These are phyloP conservation scores for Salvia miltiorrhiza DNA, from an alignment of 257 asterid species.

Conservation along the genomic window DNA sequence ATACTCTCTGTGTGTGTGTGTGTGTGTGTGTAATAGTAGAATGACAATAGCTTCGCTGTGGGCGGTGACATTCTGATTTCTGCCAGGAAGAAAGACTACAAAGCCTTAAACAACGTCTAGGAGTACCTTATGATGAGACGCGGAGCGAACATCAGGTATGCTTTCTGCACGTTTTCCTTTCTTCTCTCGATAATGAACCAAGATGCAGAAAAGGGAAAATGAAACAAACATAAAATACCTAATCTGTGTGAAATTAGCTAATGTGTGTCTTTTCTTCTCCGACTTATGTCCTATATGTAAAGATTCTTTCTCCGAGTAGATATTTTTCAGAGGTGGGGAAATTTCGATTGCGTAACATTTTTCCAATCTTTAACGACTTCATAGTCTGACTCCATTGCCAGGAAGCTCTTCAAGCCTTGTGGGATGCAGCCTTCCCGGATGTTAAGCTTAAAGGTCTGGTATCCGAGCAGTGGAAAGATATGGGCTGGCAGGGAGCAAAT, in stretches of 20 bases:
- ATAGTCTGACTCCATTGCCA: conserved; percentile 32
- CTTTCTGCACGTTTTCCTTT: conserved; percentile 21
- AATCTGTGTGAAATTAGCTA: too few relatives aligned
- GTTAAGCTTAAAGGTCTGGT: conserved; percentile 64
- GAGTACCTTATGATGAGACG: conserved; percentile 79
- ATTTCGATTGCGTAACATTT: background rate
- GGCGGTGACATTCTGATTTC: conserved; percentile 12
- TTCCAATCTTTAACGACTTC: conserved; percentile 15
- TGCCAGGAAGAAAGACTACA: conserved; percentile 75
- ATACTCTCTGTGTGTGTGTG: background rate
- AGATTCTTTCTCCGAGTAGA: too few relatives aligned
- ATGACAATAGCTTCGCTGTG: background rate
- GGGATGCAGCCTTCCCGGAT: conserved; percentile 75
- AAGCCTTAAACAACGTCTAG: conserved; percentile 70
- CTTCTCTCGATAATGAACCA: background rate
- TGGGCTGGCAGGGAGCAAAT: conserved; percentile 99
- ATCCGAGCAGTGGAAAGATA: conserved; percentile 97
- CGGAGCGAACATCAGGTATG: conserved; percentile 72
- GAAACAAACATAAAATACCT: background rate
- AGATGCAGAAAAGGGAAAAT: background rate
- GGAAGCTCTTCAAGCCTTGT: conserved; percentile 75
- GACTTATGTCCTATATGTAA: too few relatives aligned
- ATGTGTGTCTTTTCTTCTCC: too few relatives aligned
- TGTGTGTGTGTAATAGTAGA: background rate
- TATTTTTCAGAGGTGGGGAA: too few relatives aligned